Base-by-base conservation (phyloP, 176 grass and related monocot species). In the Saccharum officinarum region DNA sequence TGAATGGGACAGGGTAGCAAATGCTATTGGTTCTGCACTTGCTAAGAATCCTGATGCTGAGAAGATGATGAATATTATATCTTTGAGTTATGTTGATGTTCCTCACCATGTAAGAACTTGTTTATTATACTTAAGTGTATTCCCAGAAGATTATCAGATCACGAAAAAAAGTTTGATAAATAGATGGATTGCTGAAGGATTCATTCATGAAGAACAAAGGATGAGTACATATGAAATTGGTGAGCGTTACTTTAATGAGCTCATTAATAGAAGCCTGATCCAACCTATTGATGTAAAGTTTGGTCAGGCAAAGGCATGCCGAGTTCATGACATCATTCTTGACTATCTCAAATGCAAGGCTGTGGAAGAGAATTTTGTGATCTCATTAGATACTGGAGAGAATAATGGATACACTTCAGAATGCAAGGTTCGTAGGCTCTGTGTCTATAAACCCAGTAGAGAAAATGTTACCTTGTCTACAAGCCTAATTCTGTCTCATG, bases 121-220 rank as follows among this genome's bases (percentile, higher is more conserved):
- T 34, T 34, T 34, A 34, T 34, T 34, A 1, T 34, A 34, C 33
- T 1, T 34, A 1, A 34, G 33, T 1, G 2, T 34, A 34, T 34
- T 34, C 2, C 33, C 33, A 34, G 33, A 34, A 34, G 33, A 34
- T 34, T n/a, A n/a, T n/a, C 33, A 34, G 33, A 34, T n/a, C 33
- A 34, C 6, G 0, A 55, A 0, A 81, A 26, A 81, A 6, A 34
- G 25, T 10, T 39, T 81, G 30, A 81, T 81, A 14, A 39, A 23
- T 15, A 81, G 13, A 25, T 81, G 79, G 79, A 81, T 69, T 16
- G 20, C 64, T 0, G 65, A 81, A 69, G 79, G 79, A 4, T 81
- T 81, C 12, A 11, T 81, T 16, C 12, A 6, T 4, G 11, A 69
- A 0, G 20, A 54, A 39, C 3, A 5, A 13, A 17, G 1, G 1